These are phyloP conservation scores for Kwoniella sp. DNA, from an alignment of 768 basidiomycete genomes.

Conservation along the genomic window DNA sequence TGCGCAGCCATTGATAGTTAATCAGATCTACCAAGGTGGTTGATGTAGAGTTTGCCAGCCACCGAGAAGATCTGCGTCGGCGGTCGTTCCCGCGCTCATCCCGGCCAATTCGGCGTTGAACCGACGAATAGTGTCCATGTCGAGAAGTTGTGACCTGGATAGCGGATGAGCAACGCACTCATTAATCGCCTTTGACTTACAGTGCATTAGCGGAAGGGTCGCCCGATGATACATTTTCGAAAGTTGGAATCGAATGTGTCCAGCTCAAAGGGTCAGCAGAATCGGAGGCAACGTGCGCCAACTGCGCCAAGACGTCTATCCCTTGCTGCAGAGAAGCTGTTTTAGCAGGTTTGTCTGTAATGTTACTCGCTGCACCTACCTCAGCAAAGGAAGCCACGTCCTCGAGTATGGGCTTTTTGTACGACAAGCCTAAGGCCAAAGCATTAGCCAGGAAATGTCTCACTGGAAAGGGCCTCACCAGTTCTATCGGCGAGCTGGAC, in stretches of 20 bases:
- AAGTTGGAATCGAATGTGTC: background rate
- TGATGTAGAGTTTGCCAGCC: background rate
- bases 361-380: background rate
- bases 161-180: background rate
- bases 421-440: background rate
- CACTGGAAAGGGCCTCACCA: conserved; percentile 4
- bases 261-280: background rate
- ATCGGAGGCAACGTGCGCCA: background rate
- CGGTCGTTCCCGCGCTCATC: background rate
- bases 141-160: background rate
- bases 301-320: background rate
- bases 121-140: conserved; percentile 1
- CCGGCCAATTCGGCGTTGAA: conserved; percentile 1
- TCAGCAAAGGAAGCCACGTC: background rate
- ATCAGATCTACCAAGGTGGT: background rate
- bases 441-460: background rate
- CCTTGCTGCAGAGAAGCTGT: background rate
- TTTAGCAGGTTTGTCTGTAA: background rate
- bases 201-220: background rate
- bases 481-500: conserved; percentile 20
- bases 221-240: background rate
- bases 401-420: background rate
- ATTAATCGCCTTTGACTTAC: background rate
- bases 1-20: too few relatives aligned
- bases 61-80: background rate